phyloP scores from a whole-genome alignment of 441 rosid species.

The Theobroma grandiflorum region DNA sequence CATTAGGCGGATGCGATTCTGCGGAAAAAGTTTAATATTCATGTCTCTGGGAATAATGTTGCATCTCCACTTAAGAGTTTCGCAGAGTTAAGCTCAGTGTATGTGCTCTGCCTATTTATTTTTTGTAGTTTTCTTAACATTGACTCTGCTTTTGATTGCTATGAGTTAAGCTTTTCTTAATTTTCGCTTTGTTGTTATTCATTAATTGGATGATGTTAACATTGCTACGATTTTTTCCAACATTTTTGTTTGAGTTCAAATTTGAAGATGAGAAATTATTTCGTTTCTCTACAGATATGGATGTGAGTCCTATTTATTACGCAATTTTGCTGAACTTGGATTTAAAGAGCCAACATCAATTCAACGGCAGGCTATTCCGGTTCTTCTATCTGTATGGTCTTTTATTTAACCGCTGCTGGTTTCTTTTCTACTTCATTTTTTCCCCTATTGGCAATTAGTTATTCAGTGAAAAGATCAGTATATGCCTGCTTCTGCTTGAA shows the following conservation, averaged over 20 bases:
- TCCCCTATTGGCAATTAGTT: background rate
- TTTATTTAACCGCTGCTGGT: conserved; percentile 22
- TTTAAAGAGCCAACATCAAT: conserved; percentile 95
- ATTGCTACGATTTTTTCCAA: background rate
- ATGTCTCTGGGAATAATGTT: conserved; percentile 73
- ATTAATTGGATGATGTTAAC: background rate
- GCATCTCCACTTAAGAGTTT: conserved; percentile 84
- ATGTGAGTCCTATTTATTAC: conserved; percentile 65
- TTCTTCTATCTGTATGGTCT: conserved; percentile 78
- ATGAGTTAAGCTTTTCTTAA: background rate
- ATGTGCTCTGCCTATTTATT: conserved; percentile 21
- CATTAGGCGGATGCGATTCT: conserved; percentile 69
- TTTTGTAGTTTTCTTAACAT: background rate
- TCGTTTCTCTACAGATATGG: conserved; percentile 59
- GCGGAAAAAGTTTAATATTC: conserved; percentile 77
- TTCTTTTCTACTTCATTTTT: background rate
- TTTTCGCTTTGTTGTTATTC: background rate
- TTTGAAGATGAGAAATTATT: conserved; percentile 18
- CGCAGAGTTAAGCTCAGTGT: conserved; percentile 73
- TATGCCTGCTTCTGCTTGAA: background rate
- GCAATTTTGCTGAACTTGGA: conserved; percentile 77
- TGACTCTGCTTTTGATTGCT: background rate
- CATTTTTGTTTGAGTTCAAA: background rate
- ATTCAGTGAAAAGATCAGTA: background rate
- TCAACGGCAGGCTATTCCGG: conserved; percentile 94